A percentile compares a stretch with the other conserved stretches of the same genome.
Conservation (phyloP, 331 rosid genomes). For the Saraca asoca region DNA sequence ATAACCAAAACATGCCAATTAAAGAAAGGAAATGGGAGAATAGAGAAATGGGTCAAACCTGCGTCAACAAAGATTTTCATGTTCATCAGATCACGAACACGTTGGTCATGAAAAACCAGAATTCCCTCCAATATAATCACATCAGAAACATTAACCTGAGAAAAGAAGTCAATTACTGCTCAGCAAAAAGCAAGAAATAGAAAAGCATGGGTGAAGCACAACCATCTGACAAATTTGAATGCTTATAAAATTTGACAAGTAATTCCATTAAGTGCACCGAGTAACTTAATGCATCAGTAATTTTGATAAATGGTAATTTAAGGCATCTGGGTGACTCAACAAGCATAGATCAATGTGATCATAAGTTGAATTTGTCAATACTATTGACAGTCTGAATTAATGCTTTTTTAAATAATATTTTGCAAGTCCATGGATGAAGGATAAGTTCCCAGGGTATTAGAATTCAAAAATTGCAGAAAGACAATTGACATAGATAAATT, state of each 20-base stretch:
- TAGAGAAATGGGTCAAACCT: constrained; percentile 52
- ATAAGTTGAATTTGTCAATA: neutral
- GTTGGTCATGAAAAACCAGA: constrained; percentile 94
- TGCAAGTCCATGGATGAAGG: neutral
- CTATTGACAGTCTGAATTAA: neutral
- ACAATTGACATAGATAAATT: neutral
- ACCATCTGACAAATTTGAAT: constrained; percentile 18
- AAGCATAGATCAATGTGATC: neutral
- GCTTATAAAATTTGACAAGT: constrained; percentile 5
- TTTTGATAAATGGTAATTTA: neutral
- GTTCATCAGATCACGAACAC: constrained; percentile 86
- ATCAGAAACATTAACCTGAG: constrained; percentile 92
- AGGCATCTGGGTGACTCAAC: constrained; percentile 16
- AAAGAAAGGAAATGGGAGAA: neutral
- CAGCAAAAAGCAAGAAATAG: neutral
- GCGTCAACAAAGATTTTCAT: constrained; percentile 97
- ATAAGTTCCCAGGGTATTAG: constrained; percentile 6
- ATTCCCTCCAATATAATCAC: constrained; percentile 96
- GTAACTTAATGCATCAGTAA: constrained; percentile 8
- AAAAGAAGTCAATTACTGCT: constrained; percentile 28
- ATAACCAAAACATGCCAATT: constrained; percentile 2
- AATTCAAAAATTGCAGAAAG: neutral
- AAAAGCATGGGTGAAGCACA: constrained; percentile 7
- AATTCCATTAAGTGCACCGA: constrained; percentile 2
- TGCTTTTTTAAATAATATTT: neutral